Evolutionary conservation across 768 basidiomycete species (phyloP), one percentile per base, ranked within the genome.

Genomic region (Agaricus blazei): DNA sequence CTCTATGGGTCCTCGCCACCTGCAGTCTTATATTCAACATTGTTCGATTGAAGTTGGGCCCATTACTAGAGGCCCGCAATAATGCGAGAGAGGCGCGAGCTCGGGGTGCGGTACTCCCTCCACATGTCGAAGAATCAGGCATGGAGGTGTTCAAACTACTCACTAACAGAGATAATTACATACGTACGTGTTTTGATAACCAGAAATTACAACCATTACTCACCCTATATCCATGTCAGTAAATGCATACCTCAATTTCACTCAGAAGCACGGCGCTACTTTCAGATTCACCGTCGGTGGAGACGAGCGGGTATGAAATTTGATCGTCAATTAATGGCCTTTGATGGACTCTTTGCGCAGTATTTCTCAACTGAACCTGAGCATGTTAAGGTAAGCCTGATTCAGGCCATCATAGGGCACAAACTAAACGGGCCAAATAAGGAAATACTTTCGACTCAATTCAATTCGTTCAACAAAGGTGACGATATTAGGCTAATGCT

Each of bases 401-500:
- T 11, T 34, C 34, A 26, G 4, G 42, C 42, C 42, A 43, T 8
- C 19, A 37, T 3, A 6, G 38, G 23, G 46, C 4, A 31, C 34
- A 56, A 9, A 27, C 37, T 56, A 14, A 48, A 23, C n/a, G 11
- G 15, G 36, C 37, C 0, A 28, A n/a, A 48, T 44, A 46, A 67
- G 68, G 69, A 68, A 14, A 65, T 77, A 34, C 70, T 80, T 6
- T 72, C 78, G 1, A 78, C 76, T 1, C 70, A 78, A 52, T 80
- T 80, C 51, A 70, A 73, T 41, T 62, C 62, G 24, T 80, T 75
- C 48, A 72, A 70, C 27, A 78, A 78, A 67, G 76, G 76, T 65
- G 26, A 51, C 52, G 11, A 31, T 48, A 38, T 27, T 48, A 41
- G 19, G 19, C 19, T 19, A 19, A 23, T 19, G 19, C 37, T 40